These are phyloP conservation scores for Neurospora sp. DNA, from an alignment of 2,329 filamentous ascomycete species.

Conservation along the genomic window DNA sequence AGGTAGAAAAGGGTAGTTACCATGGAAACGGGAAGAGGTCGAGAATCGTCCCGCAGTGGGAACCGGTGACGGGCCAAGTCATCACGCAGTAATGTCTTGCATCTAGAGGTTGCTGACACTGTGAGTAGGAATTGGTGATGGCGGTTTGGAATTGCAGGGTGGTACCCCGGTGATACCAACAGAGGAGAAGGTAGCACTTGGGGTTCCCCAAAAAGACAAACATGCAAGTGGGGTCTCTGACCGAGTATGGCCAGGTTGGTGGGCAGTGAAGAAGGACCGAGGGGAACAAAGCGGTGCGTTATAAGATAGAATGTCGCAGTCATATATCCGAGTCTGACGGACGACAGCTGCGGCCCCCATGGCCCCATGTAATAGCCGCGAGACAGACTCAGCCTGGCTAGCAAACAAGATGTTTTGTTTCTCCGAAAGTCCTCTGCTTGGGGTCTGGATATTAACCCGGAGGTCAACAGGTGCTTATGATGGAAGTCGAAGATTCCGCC, in stretches of 20 bases:
- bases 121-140: neutral
- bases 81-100: neutral
- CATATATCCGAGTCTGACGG: neutral
- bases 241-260: neutral
- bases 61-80: neutral
- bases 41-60: neutral
- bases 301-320: neutral
- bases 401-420: neutral
- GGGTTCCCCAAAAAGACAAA: neutral
- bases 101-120: neutral
- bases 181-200: neutral
- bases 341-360: neutral
- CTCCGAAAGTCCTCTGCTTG: neutral
- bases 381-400: neutral
- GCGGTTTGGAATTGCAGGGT: neutral
- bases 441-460: neutral
- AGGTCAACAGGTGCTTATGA: neutral
- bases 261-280: neutral
- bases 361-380: neutral
- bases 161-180: neutral
- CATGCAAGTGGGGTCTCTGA: neutral
- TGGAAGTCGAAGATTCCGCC: neutral
- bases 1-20: neutral
- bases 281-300: neutral
- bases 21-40: neutral